Percentiles rank a stretch among this genome's conserved stretches.
phyloP scores from a whole-genome alignment of 495 filamentous ascomycete species.

The Pseudomonodictys pantanalensis region DNA sequence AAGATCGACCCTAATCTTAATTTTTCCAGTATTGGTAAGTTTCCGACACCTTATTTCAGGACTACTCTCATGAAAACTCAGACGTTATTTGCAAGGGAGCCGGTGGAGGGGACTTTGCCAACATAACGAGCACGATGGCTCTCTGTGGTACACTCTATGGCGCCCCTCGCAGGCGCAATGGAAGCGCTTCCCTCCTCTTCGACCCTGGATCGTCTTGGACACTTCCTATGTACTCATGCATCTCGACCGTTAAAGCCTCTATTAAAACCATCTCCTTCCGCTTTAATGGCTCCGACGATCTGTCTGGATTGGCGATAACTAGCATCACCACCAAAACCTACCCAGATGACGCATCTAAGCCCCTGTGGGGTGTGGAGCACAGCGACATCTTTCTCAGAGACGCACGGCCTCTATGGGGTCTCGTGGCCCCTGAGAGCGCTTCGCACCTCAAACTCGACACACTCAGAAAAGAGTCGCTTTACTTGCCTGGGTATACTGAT shows the following conservation, averaged over 20 bases:
- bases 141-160: conserved; percentile 45
- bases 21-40: conserved; percentile 31
- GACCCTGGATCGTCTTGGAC: conserved; percentile 43
- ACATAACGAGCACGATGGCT: conserved; percentile 44
- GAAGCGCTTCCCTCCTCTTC: conserved; percentile 31
- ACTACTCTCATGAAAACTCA: conserved; percentile 6
- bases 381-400: conserved; percentile 26
- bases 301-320: conserved; percentile 31
- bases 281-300: conserved; percentile 37
- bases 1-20: conserved; percentile 1
- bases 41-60: neutral
- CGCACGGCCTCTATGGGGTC: conserved; percentile 42
- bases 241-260: conserved; percentile 41
- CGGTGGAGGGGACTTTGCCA: conserved; percentile 36
- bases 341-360: conserved; percentile 20
- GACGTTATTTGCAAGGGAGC: conserved; percentile 35
- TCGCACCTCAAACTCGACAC: conserved; percentile 36
- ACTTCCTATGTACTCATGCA: conserved; percentile 46
- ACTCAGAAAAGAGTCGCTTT: conserved; percentile 33
- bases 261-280: conserved; percentile 46
- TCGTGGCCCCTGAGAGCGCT: conserved; percentile 35
- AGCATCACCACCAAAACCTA: conserved; percentile 37
- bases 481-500: conserved; percentile 29
- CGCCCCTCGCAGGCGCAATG: conserved; percentile 37
- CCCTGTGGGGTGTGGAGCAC: conserved; percentile 45